Conservation (phyloP, 371 early-diverging fungal genomes). For the Dinochytrium kinnereticum region DNA sequence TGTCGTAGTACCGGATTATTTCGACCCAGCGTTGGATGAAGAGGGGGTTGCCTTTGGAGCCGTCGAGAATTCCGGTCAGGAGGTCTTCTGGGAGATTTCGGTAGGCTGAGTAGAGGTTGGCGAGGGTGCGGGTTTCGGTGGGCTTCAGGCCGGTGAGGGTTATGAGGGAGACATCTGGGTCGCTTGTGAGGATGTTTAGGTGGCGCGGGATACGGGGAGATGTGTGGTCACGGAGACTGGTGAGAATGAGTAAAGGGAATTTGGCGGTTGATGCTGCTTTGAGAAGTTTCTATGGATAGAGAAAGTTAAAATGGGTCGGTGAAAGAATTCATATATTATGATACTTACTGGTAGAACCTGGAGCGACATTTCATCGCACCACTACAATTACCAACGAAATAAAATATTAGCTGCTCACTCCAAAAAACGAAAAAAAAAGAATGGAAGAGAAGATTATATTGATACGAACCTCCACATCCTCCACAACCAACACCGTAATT, state of each 20-base stretch:
- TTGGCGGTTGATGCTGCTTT: neutral
- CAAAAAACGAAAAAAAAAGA: neutral
- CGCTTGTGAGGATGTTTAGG: neutral
- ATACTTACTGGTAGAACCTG: slow-evolving; percentile 5
- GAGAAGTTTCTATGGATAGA: neutral
- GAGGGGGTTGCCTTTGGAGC: neutral
- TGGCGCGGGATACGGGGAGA: neutral
- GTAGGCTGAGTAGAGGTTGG: neutral
- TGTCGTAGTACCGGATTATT: neutral
- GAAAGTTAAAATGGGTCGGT: no score
- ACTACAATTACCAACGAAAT: neutral
- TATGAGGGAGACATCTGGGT: slow-evolving; percentile 1
- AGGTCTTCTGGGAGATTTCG: neutral
- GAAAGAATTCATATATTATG: neutral
- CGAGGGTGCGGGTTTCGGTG: neutral
- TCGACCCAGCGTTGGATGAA: slow-evolving; percentile 4
- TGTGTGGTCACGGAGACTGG: neutral
- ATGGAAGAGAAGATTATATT: no score
- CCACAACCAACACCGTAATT: neutral
- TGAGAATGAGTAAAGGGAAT: neutral
- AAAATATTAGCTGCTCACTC: neutral
- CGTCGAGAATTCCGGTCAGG: neutral
- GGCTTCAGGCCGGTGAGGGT: neutral
- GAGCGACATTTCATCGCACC: slow-evolving; percentile 16
- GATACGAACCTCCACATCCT: slow-evolving; percentile 5